A percentile compares a stretch with the other conserved stretches of the same genome.
phyloP scores from a whole-genome alignment of 306 rosid genomes.

The Hippophae rhamnoides region DNA sequence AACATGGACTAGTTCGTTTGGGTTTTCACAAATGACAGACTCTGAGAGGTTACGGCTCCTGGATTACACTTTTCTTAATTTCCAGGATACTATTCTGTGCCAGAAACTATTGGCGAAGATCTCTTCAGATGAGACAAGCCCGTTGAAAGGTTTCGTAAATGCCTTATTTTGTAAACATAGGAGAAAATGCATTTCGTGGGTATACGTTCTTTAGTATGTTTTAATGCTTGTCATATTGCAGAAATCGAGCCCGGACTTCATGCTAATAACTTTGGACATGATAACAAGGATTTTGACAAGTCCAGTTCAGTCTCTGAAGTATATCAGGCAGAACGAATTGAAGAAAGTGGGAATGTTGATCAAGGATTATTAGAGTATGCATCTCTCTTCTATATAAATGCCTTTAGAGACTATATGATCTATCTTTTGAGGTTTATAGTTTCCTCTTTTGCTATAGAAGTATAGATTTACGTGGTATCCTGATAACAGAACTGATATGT shows the following conservation, averaged over 20 bases:
- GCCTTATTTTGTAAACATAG: not conserved
- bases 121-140: constrained; percentile 20
- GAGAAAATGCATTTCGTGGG: not conserved
- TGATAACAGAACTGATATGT: too few relatives aligned
- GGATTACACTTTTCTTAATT: constrained; percentile 60
- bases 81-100: constrained; percentile 71
- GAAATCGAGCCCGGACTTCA: constrained; percentile 21
- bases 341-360: constrained; percentile 18
- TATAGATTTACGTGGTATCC: too few relatives aligned
- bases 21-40: constrained; percentile 55
- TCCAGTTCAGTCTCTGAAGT: constrained; percentile 38
- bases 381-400: constrained; percentile 9
- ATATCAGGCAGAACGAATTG: constrained; percentile 29
- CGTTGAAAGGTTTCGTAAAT: constrained; percentile 25
- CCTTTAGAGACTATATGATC: too few relatives aligned
- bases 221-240: constrained; percentile 17
- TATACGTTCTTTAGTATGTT: not conserved
- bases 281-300: constrained; percentile 16
- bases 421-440: too few relatives aligned
- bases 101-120: constrained; percentile 46
- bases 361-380: constrained; percentile 43
- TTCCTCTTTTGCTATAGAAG: too few relatives aligned
- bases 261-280: constrained; percentile 14
- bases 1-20: constrained; percentile 72
- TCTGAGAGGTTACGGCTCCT: constrained; percentile 53